Evolutionary conservation across 306 rosid genomes (phyloP).

Genomic region (Bauhinia variegata): DNA sequence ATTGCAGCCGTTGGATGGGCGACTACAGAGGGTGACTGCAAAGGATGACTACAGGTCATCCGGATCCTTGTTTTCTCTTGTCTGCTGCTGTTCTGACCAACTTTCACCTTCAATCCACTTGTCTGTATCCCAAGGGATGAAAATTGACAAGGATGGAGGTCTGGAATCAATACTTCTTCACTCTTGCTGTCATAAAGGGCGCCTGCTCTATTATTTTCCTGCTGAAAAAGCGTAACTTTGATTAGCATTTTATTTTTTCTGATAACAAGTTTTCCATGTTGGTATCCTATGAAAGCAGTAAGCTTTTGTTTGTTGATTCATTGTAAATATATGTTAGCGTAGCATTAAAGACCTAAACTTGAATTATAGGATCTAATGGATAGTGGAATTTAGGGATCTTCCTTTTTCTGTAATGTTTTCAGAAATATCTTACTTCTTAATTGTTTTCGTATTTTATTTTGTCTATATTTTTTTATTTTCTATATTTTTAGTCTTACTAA

Average conservation of each 20-base stretch:
- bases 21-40: too few species aligned
- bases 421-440: too few species aligned
- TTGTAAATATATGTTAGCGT: slow-evolving; percentile 4
- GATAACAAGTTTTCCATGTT: slow-evolving; percentile 16
- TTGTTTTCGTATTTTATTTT: too few species aligned
- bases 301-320: slow-evolving; percentile 11
- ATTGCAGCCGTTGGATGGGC: too few species aligned
- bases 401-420: neutral
- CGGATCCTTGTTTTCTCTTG: slow-evolving; percentile 22
- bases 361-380: neutral
- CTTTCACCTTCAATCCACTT: slow-evolving; percentile 35
- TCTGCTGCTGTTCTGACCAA: slow-evolving; percentile 31
- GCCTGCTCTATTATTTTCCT: slow-evolving; percentile 92
- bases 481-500: too few species aligned
- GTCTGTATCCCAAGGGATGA: slow-evolving; percentile 70
- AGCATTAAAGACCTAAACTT: neutral
- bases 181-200: slow-evolving; percentile 97
- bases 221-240: slow-evolving; percentile 63
- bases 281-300: slow-evolving; percentile 1
- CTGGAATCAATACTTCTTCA: slow-evolving; percentile 69
- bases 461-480: too few species aligned
- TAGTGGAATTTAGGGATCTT: neutral
- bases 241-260: slow-evolving; percentile 21
- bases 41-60: too few species aligned
- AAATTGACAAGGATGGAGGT: slow-evolving; percentile 62